These are phyloP conservation scores for Fusarium sp. DNA, from an alignment of 2,329 filamentous ascomycete species.

Conservation along the genomic window DNA sequence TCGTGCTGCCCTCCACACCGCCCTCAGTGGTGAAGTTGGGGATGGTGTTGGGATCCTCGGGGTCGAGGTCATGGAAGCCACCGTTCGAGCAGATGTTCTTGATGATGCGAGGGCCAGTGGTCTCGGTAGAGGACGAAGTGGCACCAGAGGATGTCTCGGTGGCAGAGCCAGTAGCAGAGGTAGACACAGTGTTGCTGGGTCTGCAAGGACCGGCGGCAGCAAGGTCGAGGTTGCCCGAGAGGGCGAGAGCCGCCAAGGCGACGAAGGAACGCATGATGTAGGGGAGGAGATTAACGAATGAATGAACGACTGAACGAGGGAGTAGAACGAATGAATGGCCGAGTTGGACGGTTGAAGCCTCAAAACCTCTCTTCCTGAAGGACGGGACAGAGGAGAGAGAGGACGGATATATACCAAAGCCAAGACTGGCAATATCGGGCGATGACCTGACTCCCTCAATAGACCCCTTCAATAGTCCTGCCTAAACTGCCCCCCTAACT, in stretches of 20 bases:
- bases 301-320: constrained; percentile 5
- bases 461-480: neutral
- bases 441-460: neutral
- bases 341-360: constrained; percentile 28
- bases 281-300: neutral
- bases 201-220: constrained; percentile 24
- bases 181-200: constrained; percentile 9
- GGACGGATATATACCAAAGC: neutral
- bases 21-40: neutral
- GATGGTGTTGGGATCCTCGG: constrained; percentile 3
- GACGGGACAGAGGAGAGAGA: neutral
- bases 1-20: neutral
- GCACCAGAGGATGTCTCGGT: constrained; percentile 4
- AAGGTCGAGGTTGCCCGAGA: constrained; percentile 25
- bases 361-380: neutral
- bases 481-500: neutral
- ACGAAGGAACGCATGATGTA: constrained; percentile 28
- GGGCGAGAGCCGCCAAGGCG: constrained; percentile 26
- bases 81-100: constrained; percentile 6
- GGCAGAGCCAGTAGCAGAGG: neutral
- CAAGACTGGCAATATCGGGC: neutral
- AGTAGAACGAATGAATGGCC: constrained; percentile 6
- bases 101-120: neutral
- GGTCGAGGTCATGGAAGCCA: neutral
- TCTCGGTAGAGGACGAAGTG: neutral